Evolutionary conservation across 139 green algal species (phyloP).

Genomic region (Chlorella sp.): DNA sequence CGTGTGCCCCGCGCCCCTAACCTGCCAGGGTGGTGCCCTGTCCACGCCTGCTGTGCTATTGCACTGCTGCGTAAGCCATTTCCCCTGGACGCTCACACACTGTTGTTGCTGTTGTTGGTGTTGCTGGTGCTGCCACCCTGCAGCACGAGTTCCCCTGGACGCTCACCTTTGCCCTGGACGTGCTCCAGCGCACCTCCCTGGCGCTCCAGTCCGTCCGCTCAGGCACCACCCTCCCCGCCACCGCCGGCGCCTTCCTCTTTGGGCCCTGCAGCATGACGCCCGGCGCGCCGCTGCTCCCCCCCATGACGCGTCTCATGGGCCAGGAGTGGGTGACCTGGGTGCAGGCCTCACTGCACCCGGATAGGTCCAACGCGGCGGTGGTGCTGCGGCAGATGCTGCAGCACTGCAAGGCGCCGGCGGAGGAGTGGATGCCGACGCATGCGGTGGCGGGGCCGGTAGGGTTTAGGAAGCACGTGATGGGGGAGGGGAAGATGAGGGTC

Average conservation of each 20-base stretch:
- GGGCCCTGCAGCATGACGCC: neutral
- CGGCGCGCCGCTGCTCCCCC: neutral
- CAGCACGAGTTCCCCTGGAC: neutral
- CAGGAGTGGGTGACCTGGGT: neutral
- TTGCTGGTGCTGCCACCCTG: too few relatives aligned
- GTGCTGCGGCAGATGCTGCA: neutral
- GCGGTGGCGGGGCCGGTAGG: neutral
- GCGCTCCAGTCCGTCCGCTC: neutral
- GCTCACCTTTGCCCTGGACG: neutral
- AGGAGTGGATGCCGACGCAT: neutral
- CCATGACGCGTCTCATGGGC: neutral
- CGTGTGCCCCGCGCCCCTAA: too few relatives aligned
- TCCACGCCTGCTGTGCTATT: too few relatives aligned
- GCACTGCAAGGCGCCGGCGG: neutral
- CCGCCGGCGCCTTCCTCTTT: neutral
- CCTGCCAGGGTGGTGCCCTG: too few relatives aligned
- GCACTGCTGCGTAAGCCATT: too few relatives aligned
- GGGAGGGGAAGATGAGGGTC: too few relatives aligned
- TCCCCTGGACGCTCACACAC: too few relatives aligned
- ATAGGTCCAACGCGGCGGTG: neutral
- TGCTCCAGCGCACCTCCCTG: neutral
- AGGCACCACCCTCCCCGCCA: too few relatives aligned
- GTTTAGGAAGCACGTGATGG: too few relatives aligned
- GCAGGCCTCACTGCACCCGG: neutral
- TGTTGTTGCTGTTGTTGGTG: too few relatives aligned